Conservation (phyloP, 495 filamentous ascomycete species). For the Penicillium nucicola region DNA sequence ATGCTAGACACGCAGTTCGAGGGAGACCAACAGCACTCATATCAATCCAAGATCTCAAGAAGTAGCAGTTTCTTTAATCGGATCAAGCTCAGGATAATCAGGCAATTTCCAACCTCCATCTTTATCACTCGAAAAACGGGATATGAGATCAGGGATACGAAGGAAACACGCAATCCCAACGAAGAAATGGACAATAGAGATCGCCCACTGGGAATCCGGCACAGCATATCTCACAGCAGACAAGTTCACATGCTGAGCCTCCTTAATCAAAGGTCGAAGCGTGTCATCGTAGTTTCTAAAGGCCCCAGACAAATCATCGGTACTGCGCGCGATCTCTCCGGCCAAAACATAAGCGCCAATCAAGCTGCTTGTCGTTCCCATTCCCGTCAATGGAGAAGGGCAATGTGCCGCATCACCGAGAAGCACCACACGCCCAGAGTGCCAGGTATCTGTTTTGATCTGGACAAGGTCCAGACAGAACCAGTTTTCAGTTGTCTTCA, state of each 20-base stretch:
- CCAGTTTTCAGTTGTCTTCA: constrained; percentile 44
- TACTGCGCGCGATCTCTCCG: constrained; percentile 40
- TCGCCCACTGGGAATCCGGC: constrained; percentile 22
- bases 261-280: constrained; percentile 27
- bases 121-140: constrained; percentile 13
- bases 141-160: constrained; percentile 19
- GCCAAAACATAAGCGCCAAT: constrained; percentile 54
- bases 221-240: constrained; percentile 9
- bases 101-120: constrained; percentile 26
- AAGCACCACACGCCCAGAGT: constrained; percentile 46
- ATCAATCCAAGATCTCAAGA: no score
- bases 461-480: constrained; percentile 42
- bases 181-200: constrained; percentile 23
- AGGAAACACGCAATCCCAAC: constrained; percentile 14
- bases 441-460: constrained; percentile 43
- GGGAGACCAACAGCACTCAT: no score
- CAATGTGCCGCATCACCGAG: constrained; percentile 57
- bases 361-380: constrained; percentile 45
- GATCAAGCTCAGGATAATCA: constrained; percentile 18
- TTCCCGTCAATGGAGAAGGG: constrained; percentile 44
- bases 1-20: no score
- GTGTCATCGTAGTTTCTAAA: constrained; percentile 24
- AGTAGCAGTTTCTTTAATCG: no score
- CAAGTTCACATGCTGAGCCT: constrained; percentile 25
- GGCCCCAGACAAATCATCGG: constrained; percentile 19